These are phyloP conservation scores for Typha latifolia DNA, from an alignment of 176 grass and related monocot genomes.

Conservation along the genomic window DNA sequence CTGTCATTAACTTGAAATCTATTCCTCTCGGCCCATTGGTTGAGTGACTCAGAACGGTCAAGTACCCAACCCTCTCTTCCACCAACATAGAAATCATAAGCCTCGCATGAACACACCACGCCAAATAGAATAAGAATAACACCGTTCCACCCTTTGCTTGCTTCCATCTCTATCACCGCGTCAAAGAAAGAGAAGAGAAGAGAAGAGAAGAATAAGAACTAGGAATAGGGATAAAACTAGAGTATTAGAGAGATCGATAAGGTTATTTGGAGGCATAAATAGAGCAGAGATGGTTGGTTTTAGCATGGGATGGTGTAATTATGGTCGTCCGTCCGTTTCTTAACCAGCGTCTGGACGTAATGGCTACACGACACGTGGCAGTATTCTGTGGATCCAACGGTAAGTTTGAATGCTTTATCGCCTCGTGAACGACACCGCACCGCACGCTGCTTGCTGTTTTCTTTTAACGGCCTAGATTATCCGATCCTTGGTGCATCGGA, in stretches of 20 bases:
- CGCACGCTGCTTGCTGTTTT: no score
- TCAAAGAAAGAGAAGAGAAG: neutral
- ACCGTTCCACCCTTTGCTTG: neutral
- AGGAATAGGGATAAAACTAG: neutral
- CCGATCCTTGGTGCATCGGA: no score
- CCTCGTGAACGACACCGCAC: no score
- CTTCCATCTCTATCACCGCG: neutral
- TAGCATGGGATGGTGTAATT: neutral
- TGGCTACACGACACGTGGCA: neutral
- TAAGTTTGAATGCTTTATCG: neutral
- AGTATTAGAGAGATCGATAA: neutral
- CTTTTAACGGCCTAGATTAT: no score
- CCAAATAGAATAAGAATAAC: neutral
- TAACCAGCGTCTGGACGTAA: neutral
- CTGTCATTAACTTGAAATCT: constrained; percentile 79
- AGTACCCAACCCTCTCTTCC: constrained; percentile 41
- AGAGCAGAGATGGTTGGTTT: neutral
- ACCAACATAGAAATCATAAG: constrained; percentile 52
- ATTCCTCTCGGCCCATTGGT: constrained; percentile 60
- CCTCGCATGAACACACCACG: constrained; percentile 12
- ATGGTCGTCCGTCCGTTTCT: neutral
- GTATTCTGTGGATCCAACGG: neutral
- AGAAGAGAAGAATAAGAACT: neutral
- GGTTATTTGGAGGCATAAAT: neutral
- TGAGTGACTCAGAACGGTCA: constrained; percentile 36